Evolutionary conservation across 345 rosid species (phyloP).

Genomic region (Iberis pinnata): DNA sequence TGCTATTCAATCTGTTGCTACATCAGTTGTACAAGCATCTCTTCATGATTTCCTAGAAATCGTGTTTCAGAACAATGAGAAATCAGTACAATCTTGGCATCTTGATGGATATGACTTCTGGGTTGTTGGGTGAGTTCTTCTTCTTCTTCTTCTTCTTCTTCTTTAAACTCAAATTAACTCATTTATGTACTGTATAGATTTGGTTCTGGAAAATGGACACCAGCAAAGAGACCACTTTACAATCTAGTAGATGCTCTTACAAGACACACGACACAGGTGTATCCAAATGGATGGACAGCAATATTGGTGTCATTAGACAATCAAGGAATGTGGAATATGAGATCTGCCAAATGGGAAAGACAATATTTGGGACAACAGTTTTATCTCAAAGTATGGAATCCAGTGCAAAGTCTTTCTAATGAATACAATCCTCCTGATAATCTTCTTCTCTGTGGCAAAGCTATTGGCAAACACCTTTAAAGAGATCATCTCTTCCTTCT

Average conservation of each 20-base stretch:
- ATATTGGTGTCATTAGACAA: slow-evolving; percentile 78
- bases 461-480: slow-evolving; percentile 44
- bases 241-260: slow-evolving; percentile 67
- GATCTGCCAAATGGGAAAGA: slow-evolving; percentile 85
- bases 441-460: slow-evolving; percentile 77
- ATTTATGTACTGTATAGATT: slow-evolving; percentile 36
- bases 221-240: slow-evolving; percentile 47
- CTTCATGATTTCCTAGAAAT: slow-evolving; percentile 70
- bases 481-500: not conserved
- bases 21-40: slow-evolving; percentile 49
- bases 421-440: slow-evolving; percentile 75
- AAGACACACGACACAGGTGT: slow-evolving; percentile 86
- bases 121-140: slow-evolving; percentile 69
- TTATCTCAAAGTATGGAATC: slow-evolving; percentile 68
- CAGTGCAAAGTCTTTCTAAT: slow-evolving; percentile 48
- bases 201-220: slow-evolving; percentile 71
- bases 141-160: not conserved
- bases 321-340: slow-evolving; percentile 97
- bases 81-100: slow-evolving; percentile 78
- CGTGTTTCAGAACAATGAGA: slow-evolving; percentile 69
- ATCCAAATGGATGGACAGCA: slow-evolving; percentile 77
- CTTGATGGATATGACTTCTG: slow-evolving; percentile 94
- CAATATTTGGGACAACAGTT: slow-evolving; percentile 85
- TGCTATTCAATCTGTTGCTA: slow-evolving; percentile 50
- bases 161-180: not conserved